Percentiles rank a stretch among this genome's conserved stretches.
Evolutionary conservation across 768 basidiomycete species (phyloP).

Genomic region (Leccinum incarnatum): DNA sequence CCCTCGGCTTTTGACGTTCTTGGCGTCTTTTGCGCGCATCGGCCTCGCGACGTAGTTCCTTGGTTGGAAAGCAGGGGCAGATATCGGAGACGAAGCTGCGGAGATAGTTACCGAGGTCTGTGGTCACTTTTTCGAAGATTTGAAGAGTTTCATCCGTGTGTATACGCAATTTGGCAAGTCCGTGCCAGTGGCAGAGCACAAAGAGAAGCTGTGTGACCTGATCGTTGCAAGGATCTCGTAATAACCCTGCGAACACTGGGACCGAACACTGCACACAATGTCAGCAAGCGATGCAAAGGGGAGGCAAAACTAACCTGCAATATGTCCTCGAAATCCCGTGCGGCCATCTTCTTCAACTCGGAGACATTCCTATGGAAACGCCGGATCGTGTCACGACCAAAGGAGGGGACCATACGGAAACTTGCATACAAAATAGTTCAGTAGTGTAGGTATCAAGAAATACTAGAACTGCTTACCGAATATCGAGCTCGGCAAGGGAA

Average conservation of each 20-base stretch:
- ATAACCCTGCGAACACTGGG: not conserved
- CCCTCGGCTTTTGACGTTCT: not conserved
- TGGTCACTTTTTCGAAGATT: not conserved
- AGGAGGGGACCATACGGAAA: too few relatives aligned
- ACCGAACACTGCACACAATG: not conserved
- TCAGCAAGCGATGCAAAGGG: not conserved
- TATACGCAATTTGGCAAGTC: not conserved
- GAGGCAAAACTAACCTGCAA: not conserved
- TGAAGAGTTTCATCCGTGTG: not conserved
- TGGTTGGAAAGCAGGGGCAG: not conserved
- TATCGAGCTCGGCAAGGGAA: too few relatives aligned
- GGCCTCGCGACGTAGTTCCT: not conserved
- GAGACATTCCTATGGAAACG: too few relatives aligned
- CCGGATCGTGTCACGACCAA: too few relatives aligned
- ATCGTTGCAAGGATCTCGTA: not conserved
- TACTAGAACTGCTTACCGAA: too few relatives aligned
- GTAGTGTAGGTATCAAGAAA: too few relatives aligned
- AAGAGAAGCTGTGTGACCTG: not conserved
- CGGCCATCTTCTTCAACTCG: too few relatives aligned
- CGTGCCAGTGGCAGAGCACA: not conserved
- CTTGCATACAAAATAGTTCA: too few relatives aligned
- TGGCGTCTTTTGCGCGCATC: not conserved
- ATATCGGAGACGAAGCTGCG: not conserved
- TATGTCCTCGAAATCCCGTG: too few relatives aligned
- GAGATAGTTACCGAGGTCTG: not conserved